phyloP scores from a whole-genome alignment of 805 yeast genomes.

The Saturnispora sekii region DNA sequence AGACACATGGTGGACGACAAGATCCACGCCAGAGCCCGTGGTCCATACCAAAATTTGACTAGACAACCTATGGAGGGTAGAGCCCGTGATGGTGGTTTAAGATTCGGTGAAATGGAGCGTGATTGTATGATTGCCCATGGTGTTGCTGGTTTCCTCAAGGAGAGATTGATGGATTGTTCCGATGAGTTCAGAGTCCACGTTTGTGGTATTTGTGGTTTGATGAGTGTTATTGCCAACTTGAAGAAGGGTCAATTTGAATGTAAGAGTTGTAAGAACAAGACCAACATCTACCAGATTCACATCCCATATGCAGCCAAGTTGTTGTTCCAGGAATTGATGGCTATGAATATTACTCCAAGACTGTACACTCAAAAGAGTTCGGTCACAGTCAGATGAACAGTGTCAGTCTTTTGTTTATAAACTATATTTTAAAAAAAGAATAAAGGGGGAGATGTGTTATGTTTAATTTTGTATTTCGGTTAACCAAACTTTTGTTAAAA shows the following conservation, averaged over 20 bases:
- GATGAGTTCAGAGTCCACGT: slow-evolving; percentile 98
- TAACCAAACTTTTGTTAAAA: not conserved
- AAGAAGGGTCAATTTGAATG: slow-evolving; percentile 98
- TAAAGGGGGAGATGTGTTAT: not conserved
- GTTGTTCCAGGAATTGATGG: slow-evolving; percentile 97
- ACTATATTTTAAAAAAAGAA: not conserved
- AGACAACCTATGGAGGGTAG: slow-evolving; percentile 99
- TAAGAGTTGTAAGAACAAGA: slow-evolving; percentile 96
- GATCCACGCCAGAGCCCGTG: slow-evolving; percentile 98
- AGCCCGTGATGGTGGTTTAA: slow-evolving; percentile 97
- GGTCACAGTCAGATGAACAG: slow-evolving; percentile 21
- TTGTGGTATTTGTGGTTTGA: slow-evolving; percentile 97
- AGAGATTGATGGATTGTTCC: slow-evolving; percentile 96
- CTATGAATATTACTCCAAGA: slow-evolving; percentile 98
- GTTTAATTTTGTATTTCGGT: not conserved
- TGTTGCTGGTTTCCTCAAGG: slow-evolving; percentile 96
- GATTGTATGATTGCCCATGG: slow-evolving; percentile 99
- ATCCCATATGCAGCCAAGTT: slow-evolving; percentile 98
- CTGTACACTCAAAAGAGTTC: slow-evolving; percentile 69
- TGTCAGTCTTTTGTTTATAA: too few relatives aligned
- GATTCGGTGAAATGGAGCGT: slow-evolving; percentile 99
- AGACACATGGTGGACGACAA: slow-evolving; percentile 99
- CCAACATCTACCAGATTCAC: slow-evolving; percentile 94
- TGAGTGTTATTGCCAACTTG: slow-evolving; percentile 95
- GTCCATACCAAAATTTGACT: slow-evolving; percentile 95